Percentiles rank a stretch among this genome's conserved stretches.
Conservation (phyloP, 225 moss, liverwort and hornwort species). For the Polytrichum commune region DNA sequence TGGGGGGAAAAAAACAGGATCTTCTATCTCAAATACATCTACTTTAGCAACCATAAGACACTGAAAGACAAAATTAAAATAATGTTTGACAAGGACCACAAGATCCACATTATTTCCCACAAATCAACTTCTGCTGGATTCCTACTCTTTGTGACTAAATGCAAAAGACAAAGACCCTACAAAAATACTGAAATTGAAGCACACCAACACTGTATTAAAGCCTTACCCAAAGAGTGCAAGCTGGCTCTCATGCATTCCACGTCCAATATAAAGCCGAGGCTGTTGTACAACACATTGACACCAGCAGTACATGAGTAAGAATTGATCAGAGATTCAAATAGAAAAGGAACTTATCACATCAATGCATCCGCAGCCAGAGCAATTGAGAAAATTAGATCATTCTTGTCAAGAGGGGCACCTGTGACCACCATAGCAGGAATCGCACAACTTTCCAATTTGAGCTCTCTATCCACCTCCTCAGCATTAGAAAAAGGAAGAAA, state of each 20-base stretch:
- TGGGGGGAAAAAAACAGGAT: too few relatives aligned
- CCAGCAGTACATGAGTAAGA: too few relatives aligned
- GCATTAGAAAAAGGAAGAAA: slow-evolving; percentile 85
- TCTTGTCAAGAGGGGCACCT: slow-evolving; percentile 35
- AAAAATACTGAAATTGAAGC: neutral
- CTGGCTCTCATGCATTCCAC: slow-evolving; percentile 98
- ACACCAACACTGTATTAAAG: neutral
- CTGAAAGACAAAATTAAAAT: too few relatives aligned
- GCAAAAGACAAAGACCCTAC: neutral
- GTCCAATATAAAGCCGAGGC: slow-evolving; percentile 92
- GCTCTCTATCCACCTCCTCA: slow-evolving; percentile 89
- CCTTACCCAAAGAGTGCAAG: slow-evolving; percentile 75
- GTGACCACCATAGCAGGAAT: slow-evolving; percentile 92
- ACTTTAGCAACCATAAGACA: too few relatives aligned
- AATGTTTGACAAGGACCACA: too few relatives aligned
- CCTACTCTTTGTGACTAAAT: neutral
- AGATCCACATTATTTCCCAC: too few relatives aligned
- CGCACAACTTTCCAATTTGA: slow-evolving; percentile 81
- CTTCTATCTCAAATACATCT: too few relatives aligned
- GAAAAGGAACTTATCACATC: too few relatives aligned
- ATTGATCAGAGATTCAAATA: too few relatives aligned
- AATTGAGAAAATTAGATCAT: too few relatives aligned
- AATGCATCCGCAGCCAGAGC: too few relatives aligned
- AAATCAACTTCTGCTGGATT: neutral
- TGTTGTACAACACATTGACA: slow-evolving; percentile 22